Evolutionary conservation across 495 filamentous ascomycete genomes (phyloP), one percentile per base, ranked within the genome.

Genomic region (Talaromyces nanjingensis): DNA sequence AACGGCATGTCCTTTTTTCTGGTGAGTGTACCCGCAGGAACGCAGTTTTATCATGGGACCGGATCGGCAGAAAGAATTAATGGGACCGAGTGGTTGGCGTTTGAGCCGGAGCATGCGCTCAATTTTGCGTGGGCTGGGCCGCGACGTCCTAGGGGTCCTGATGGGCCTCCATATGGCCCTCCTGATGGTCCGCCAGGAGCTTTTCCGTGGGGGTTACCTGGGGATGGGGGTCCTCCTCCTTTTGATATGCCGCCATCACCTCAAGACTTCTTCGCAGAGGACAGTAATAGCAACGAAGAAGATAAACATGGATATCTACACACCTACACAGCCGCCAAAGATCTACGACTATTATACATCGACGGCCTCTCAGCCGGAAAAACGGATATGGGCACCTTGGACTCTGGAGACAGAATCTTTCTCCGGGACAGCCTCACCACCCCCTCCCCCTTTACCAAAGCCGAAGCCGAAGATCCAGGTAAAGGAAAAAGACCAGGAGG

Each of bases 1-100:
- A 90, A 89, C 69, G 87, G 87, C 60, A 84, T 89, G 76, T 88
- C 86, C 0, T 76, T 87, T 68, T 87, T 87, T 68, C 74, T 84
- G 0, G 87, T 77, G 4, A 78, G 74, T 0, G 79, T 90, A 2
- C 85, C 87, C 0, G 74, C 71, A 2, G 84, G 83, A 14, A 85
- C 84, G 0, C 74, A 81, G n/a, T 70, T 90, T 2, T 87, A 89
- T 68, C 87, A 90, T 67, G 87, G 87, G 12, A 81, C 77, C 6
- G 61, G 65, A 12, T 68, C 37, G 2, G 56, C 68, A 0, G 69
- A 73, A 9, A 72, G 77, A 0, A 76, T 87, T 0, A 74, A 72
- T 6, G 81, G 78, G 0, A 80, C 79, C 1, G 86, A 90, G 65
- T 90, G 87, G 87, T 76, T 90, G 0, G 87, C 87, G 0, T 89